Conservation (phyloP, 1,284 basidiomycete species). For the Malassezia yamatoensis region DNA sequence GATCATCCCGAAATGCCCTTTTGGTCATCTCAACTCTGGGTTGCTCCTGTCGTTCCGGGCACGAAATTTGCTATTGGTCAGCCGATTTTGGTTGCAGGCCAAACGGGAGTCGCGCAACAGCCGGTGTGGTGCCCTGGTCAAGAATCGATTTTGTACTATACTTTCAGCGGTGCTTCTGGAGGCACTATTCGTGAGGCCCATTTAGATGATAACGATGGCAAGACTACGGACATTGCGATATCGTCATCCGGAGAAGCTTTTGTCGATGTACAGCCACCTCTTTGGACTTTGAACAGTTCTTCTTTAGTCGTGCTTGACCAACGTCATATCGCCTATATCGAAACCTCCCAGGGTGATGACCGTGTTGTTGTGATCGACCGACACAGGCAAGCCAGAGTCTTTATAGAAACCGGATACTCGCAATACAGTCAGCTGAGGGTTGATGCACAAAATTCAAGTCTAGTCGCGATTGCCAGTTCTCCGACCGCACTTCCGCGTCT, state of each 20-base stretch:
- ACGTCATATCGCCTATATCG: conserved; percentile 1
- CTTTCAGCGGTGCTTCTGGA: background rate
- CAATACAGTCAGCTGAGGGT: conserved; percentile 9
- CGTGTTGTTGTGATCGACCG: conserved; percentile 3
- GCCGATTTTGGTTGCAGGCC: background rate
- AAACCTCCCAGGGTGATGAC: background rate
- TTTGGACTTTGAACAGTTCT: conserved; percentile 6
- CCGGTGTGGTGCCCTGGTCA: conserved; percentile 52
- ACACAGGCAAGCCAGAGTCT: background rate
- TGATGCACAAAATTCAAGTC: background rate
- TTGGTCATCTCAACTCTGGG: conserved; percentile 59
- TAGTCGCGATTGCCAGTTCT: conserved; percentile 20
- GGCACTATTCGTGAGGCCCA: conserved; percentile 2
- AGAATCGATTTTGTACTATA: conserved; percentile 57
- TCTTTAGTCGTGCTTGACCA: conserved; percentile 5
- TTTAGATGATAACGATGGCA: background rate
- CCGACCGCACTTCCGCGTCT: background rate
- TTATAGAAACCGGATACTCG: background rate
- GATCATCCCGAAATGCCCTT: conserved; percentile 67
- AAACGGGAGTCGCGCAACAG: conserved; percentile 33
- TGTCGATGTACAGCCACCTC: conserved; percentile 2
- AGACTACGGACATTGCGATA: background rate
- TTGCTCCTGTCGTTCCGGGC: conserved; percentile 49
- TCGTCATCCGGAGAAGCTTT: background rate
- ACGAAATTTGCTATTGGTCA: background rate